Percentiles rank a stretch among this genome's conserved stretches.
These are phyloP conservation scores for Aphanomyces astaci DNA, from an alignment of 352 stramenopile species.

Conservation along the genomic window DNA sequence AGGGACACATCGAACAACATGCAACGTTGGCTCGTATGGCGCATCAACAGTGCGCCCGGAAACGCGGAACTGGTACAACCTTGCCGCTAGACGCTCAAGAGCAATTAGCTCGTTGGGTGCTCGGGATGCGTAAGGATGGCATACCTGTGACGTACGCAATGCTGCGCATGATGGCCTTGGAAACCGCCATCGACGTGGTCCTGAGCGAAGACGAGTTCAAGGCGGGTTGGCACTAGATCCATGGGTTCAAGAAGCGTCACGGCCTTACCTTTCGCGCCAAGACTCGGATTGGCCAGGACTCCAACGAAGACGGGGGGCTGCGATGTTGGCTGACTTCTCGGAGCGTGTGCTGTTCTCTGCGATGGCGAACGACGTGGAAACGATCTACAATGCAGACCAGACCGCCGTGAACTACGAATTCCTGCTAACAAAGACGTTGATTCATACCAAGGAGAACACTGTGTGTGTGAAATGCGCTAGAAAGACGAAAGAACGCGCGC, in stretches of 20 bases:
- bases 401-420: slow-evolving; percentile 7
- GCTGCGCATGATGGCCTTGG: slow-evolving; percentile 23
- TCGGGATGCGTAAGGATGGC: slow-evolving; percentile 22
- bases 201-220: slow-evolving; percentile 7
- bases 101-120: slow-evolving; percentile 26
- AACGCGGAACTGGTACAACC: slow-evolving; percentile 3
- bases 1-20: neutral
- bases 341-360: neutral
- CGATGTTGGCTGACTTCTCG: neutral
- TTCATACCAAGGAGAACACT: neutral
- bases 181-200: slow-evolving; percentile 9
- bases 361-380: neutral
- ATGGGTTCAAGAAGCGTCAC: slow-evolving; percentile 24
- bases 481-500: neutral
- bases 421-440: slow-evolving; percentile 2
- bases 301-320: neutral
- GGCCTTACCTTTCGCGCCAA: slow-evolving; percentile 3
- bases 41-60: neutral
- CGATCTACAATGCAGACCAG: slow-evolving; percentile 18
- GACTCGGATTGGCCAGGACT: neutral
- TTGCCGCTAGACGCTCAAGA: slow-evolving; percentile 22
- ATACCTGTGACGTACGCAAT: slow-evolving; percentile 27
- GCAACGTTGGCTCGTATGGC: neutral
- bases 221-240: slow-evolving; percentile 2
- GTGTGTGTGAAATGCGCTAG: neutral